phyloP scores from a whole-genome alignment of 352 stramenopile species.

The Globisporangium nagaii region DNA sequence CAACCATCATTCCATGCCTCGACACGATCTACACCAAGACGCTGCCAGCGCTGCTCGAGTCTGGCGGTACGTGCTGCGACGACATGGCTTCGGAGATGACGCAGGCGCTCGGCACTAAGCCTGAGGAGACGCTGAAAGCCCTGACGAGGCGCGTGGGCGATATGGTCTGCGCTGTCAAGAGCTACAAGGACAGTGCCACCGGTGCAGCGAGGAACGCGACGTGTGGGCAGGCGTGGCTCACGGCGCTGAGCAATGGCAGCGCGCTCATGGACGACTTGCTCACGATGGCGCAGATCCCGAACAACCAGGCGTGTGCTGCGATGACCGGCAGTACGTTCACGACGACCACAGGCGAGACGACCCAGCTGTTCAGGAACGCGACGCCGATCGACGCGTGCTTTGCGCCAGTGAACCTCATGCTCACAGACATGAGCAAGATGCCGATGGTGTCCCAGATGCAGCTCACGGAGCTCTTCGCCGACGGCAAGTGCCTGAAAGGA shows the following conservation, averaged over 20 bases:
- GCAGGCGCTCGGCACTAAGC: constrained; percentile 17
- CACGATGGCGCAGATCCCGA: constrained; percentile 27
- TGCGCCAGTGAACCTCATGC: constrained; percentile 25
- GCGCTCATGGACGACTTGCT: constrained; percentile 17
- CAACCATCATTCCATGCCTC: constrained; percentile 28
- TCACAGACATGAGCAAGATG: constrained; percentile 25
- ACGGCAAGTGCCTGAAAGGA: constrained; percentile 11
- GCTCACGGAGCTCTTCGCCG: background rate
- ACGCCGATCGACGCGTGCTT: constrained; percentile 29
- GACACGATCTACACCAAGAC: constrained; percentile 21
- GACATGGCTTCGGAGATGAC: constrained; percentile 24
- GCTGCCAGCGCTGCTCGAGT: constrained; percentile 18
- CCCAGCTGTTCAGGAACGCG: constrained; percentile 24
- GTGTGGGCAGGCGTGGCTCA: constrained; percentile 17
- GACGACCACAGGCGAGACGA: constrained; percentile 14
- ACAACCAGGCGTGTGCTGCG: constrained; percentile 23
- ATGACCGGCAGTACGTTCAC: constrained; percentile 29
- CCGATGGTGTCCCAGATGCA: constrained; percentile 16
- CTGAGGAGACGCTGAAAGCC: constrained; percentile 14
- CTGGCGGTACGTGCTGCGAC: constrained; percentile 23
- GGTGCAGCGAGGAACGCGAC: constrained; percentile 16
- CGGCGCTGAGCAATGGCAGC: constrained; percentile 8
- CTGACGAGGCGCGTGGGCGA: constrained; percentile 19
- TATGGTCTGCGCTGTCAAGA: constrained; percentile 25
- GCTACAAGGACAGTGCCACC: background rate